Percentiles rank a stretch among this genome's conserved stretches.
Evolutionary conservation across 2,329 filamentous ascomycete species (phyloP).

Genomic region (Sphaerulina populicola): DNA sequence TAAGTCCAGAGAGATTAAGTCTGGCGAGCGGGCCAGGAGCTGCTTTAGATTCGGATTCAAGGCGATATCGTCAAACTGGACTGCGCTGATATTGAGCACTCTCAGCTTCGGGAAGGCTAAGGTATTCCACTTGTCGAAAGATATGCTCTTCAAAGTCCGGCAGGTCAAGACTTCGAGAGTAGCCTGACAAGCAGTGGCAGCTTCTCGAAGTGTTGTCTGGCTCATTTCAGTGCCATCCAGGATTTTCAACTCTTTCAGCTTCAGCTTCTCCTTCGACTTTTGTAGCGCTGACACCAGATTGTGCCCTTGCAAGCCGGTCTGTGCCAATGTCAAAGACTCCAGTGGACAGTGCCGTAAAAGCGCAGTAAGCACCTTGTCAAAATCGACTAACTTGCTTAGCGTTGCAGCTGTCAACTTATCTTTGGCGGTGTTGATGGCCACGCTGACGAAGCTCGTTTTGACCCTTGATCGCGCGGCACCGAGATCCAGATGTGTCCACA

Average conservation of each 20-base stretch:
- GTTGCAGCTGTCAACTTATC: conserved; percentile 32
- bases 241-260: conserved; percentile 18
- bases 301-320: conserved; percentile 23
- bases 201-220: conserved; percentile 2
- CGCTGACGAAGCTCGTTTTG: conserved; percentile 36
- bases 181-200: neutral
- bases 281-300: conserved; percentile 18
- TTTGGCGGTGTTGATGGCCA: conserved; percentile 37
- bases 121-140: conserved; percentile 1
- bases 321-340: conserved; percentile 30
- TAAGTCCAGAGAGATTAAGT: neutral
- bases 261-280: conserved; percentile 6
- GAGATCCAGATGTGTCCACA: conserved; percentile 50
- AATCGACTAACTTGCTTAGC: conserved; percentile 34
- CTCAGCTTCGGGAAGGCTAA: conserved; percentile 3
- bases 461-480: conserved; percentile 38
- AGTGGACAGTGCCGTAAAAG: conserved; percentile 34
- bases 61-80: neutral
- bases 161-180: conserved; percentile 9
- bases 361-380: conserved; percentile 35
- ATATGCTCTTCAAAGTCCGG: neutral
- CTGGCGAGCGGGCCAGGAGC: conserved; percentile 1
- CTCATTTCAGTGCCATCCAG: conserved; percentile 17
- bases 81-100: conserved; percentile 4
- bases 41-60: neutral